Base-by-base conservation (phyloP, 75 land plant genomes). In the Larix kaempferi region DNA sequence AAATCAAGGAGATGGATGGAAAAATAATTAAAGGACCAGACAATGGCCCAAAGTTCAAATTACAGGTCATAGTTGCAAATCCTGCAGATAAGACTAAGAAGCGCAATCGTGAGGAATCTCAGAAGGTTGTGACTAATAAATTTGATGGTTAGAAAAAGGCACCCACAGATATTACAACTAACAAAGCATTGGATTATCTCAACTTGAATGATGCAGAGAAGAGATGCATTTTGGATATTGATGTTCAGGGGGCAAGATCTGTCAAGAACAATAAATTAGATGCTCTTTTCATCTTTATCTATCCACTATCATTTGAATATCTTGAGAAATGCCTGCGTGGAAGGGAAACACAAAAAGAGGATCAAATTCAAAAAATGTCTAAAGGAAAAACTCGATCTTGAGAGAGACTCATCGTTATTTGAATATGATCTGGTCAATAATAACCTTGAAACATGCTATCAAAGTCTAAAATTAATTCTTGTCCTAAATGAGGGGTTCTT, bases 211-310 rank as follows among this genome's bases (percentile, higher is more conserved):
- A n/a, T n/a, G n/a, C n/a, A n/a, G n/a, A n/a, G n/a, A n/a, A 96
- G 99, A 91, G 89, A 82, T 96, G 99, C 82, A 96, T 96, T 52
- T 86, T 96, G 52, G 97, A 96, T 78, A 96, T 96, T 82, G 99
- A 96, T 86, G 99, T 96, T 65, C 97, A 96, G 89, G 99, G 99
- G 54, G 97, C 97, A 49, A 82, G 84, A 61, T 86, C 85, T 4
- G 97, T 96, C 63, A 88, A 84, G 79, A 87, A 89, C 11, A 92
- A 91, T 76, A 76, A 91, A 19, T 77, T 96, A 60, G 88, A 90
- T 72, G 99, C 96, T 27, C 63, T 84, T 15, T 96, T 88, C 81
- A 89, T 96, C 78, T 96, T 96, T 74, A 88, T 96, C 77, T 81
- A 78, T 56, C 97, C 99, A 27, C 98, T 96, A 22, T 91, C 94